Evolutionary conservation across 2,329 filamentous ascomycete species (phyloP), one percentile per base, ranked within the genome.

Genomic region (Pseudogymnoascus sp.): DNA sequence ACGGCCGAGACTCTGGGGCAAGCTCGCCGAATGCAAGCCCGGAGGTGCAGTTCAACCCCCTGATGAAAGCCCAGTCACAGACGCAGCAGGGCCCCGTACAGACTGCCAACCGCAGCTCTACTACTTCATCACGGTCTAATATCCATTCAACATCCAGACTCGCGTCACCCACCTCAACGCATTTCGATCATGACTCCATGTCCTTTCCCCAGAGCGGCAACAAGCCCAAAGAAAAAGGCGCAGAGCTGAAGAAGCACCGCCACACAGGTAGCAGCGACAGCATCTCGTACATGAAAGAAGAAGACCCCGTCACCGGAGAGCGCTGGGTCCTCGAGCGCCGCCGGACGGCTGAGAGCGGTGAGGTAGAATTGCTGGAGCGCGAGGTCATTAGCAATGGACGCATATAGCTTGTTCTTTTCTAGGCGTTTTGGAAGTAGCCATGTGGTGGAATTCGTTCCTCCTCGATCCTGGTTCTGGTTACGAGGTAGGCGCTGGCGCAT

Each of bases 261-360:
- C 78, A 82, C 67, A 81, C 79, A 67, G 77, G 82, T 60, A 88
- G 84, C 53, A 79, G 85, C 1, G 88, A 90, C 67, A 89, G 86
- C 66, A 85, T 91, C 35, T 87, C 87, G 6, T 91, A 91, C 72
- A 79, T 82, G 2, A 74, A 78, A n/a, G 81, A 84, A 66, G 81
- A 82, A 65, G 85, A 88, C 70, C 84, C 86, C 53, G 79, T 83
- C 2, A 80, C 80, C 7, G 82, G 81, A 1, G 82, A 83, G 66
- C 77, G 86, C 53, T 91, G 88, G 89, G 83, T 91, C 6, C 77
- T 91, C 68, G 89, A 91, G 73, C 76, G 88, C 37, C 79, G 88
- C 61, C 77, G 88, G 37, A 89, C 86, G 2, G 84, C 79, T 0
- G 87, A 90, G 69, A 81, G 78, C 64, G 88, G 87, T 0, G 81